Percentiles rank a stretch among this genome's conserved stretches.
These are phyloP conservation scores for Phytophthora idaei DNA, from an alignment of 352 stramenopile genomes.

Conservation along the genomic window DNA sequence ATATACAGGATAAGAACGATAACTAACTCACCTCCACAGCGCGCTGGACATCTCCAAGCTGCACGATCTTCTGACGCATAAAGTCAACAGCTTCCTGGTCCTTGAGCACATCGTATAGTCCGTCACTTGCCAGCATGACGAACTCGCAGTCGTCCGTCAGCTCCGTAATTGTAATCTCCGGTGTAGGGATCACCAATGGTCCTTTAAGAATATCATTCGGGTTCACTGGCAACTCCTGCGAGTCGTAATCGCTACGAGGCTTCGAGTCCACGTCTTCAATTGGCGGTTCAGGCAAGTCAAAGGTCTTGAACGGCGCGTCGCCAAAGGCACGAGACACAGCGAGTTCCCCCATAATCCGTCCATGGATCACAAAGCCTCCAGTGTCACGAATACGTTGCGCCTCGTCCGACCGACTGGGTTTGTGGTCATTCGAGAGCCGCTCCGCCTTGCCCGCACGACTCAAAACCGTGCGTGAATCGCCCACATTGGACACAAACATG, in stretches of 20 bases:
- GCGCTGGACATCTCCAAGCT: slow-evolving; percentile 78
- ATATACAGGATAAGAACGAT: background rate
- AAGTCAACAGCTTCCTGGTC: slow-evolving; percentile 86
- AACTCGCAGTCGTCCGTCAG: slow-evolving; percentile 83
- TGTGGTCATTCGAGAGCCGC: slow-evolving; percentile 97
- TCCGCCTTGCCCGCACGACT: slow-evolving; percentile 87
- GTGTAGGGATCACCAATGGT: slow-evolving; percentile 78
- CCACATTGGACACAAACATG: slow-evolving; percentile 96
- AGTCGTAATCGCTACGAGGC: slow-evolving; percentile 73
- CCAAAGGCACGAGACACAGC: slow-evolving; percentile 84
- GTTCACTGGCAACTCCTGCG: slow-evolving; percentile 79
- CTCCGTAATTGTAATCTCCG: slow-evolving; percentile 77
- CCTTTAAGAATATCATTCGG: slow-evolving; percentile 88
- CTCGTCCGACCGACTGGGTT: slow-evolving; percentile 93
- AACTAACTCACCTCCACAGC: slow-evolving; percentile 64
- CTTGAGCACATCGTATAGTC: slow-evolving; percentile 84
- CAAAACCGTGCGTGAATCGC: slow-evolving; percentile 95
- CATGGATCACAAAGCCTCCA: slow-evolving; percentile 89
- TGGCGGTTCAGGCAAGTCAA: slow-evolving; percentile 63
- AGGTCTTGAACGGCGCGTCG: slow-evolving; percentile 97
- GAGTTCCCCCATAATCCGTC: slow-evolving; percentile 94
- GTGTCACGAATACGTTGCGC: slow-evolving; percentile 94
- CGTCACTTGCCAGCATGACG: slow-evolving; percentile 78
- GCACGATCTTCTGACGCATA: slow-evolving; percentile 67
- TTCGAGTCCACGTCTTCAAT: slow-evolving; percentile 47